Base-by-base conservation (phyloP, 2,329 filamentous ascomycete species). In the Colletotrichum neosansevieriae region DNA sequence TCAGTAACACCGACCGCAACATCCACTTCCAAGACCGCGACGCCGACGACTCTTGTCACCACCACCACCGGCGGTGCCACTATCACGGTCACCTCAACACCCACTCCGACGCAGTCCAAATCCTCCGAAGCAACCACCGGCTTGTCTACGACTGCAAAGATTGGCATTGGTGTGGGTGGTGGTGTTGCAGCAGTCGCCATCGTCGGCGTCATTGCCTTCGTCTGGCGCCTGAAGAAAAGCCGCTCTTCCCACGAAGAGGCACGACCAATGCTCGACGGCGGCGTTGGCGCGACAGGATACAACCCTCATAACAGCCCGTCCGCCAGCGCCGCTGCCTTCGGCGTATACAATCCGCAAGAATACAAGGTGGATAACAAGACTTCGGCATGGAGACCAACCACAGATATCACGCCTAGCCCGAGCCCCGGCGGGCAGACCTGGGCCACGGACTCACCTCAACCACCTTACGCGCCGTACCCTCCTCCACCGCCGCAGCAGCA, bases 101-200 rank as follows among this genome's bases (percentile, higher is more conserved):
- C 54, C 10, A 38, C 53, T 4, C 40, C 67, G 1, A 62, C 67
- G 0, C 34, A 47, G 1, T 24, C 64, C 1, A 44, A 53, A 3
- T 32, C 32, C 5, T 32, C 49, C 13, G 66, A 67, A 2, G 40
- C 49, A 17, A 53, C 17, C 6, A 61, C 13, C 34, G 70, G 73
- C 9, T 75, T 84, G 12, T 77, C 79, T 4, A 78, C 76, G 0
- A 75, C 75, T 6, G 76, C 77, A 4, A 82, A 79, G 19, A 76
- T 82, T 49, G 82, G 80, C 10, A 75, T 84, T 10, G 81, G 78
- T 6, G 76, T 81, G 0, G 82, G 81, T 11, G 75, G 77, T 3
- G 75, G 68, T 17, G 73, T 77, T 38, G 77, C 76, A 6, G 67
- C 59, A 12, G 56, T 75, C 15, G 74, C 69, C 0, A 66, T 73